Conservation (phyloP, 768 basidiomycete species). For the Agaricus subrufescens region DNA sequence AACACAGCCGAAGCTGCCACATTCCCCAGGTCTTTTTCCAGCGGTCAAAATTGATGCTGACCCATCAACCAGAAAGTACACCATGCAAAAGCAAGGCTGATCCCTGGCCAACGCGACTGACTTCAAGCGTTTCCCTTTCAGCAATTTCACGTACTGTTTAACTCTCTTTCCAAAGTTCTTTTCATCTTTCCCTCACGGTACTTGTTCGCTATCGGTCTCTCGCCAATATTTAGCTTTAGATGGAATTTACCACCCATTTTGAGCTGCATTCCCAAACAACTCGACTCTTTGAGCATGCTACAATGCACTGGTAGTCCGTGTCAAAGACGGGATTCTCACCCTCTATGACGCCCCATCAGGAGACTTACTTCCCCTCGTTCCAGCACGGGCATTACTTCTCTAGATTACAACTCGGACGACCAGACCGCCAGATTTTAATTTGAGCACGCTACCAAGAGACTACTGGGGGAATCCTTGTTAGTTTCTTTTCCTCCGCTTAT, state of each 20-base stretch:
- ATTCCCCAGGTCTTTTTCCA: conserved; percentile 56
- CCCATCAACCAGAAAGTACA: conserved; percentile 53
- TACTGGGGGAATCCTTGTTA: conserved; percentile 88
- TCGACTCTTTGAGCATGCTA: conserved; percentile 76
- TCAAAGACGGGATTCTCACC: conserved; percentile 59
- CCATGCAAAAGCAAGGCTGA: conserved; percentile 52
- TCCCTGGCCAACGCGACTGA: conserved; percentile 54
- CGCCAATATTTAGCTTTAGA: conserved; percentile 82
- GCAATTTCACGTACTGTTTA: conserved; percentile 80
- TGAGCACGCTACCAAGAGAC: too few species aligned
- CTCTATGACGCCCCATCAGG: conserved; percentile 77
- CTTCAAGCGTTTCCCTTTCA: conserved; percentile 76
- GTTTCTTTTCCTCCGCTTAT: conserved; percentile 90
- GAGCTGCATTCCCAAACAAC: conserved; percentile 86
- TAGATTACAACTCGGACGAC: conserved; percentile 73
- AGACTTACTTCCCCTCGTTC: conserved; percentile 75
- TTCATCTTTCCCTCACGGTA: conserved; percentile 82
- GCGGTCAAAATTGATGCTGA: conserved; percentile 63
- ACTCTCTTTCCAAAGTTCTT: conserved; percentile 80
- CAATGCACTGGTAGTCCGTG: conserved; percentile 57
- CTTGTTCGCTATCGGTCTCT: conserved; percentile 83
- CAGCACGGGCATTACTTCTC: conserved; percentile 69
- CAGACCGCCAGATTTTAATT: conserved; percentile 71
- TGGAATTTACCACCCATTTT: conserved; percentile 80
- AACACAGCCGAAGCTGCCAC: conserved; percentile 66